These are phyloP conservation scores for Metschnikowia aberdeeniae DNA, from an alignment of 805 yeast genomes.

Conservation along the genomic window DNA sequence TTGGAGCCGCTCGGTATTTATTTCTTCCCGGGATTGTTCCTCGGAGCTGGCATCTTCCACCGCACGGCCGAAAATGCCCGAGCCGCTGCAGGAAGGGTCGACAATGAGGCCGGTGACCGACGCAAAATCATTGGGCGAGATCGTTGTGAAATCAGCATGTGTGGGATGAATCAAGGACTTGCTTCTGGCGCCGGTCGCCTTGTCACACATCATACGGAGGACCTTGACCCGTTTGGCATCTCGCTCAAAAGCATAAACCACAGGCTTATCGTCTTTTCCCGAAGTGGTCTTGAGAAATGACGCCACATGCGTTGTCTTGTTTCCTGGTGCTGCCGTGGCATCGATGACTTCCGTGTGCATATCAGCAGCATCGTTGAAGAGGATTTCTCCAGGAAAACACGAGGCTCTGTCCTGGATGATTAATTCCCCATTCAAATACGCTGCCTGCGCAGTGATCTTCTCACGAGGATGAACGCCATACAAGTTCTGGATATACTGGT, in stretches of 20 bases:
- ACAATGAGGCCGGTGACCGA: conserved; percentile 78
- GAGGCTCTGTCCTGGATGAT: conserved; percentile 96
- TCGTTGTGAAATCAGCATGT: conserved; percentile 62
- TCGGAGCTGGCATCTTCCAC: conserved; percentile 44
- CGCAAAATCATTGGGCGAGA: conserved; percentile 54
- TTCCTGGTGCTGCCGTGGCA: conserved; percentile 98
- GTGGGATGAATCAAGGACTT: conserved; percentile 44
- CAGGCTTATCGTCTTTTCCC: conserved; percentile 16
- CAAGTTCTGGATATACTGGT: conserved; percentile 66
- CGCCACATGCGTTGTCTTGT: conserved; percentile 91
- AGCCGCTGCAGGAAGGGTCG: conserved; percentile 97
- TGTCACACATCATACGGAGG: conserved; percentile 69
- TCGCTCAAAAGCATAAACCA: conserved; percentile 83
- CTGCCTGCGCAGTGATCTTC: conserved; percentile 59
- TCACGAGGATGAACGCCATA: conserved; percentile 82
- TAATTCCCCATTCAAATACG: conserved; percentile 70
- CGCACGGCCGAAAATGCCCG: conserved; percentile 93
- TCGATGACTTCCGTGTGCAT: conserved; percentile 68
- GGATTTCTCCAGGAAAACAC: conserved; percentile 88
- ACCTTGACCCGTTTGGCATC: conserved; percentile 69
- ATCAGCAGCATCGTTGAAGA: conserved; percentile 49
- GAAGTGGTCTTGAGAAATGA: conserved; percentile 44
- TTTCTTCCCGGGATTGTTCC: conserved; percentile 41
- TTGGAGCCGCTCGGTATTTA: conserved; percentile 54
- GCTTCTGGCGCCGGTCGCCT: conserved; percentile 46